Base-by-base conservation (phyloP, 768 basidiomycete species). In the Trametes villosa region DNA sequence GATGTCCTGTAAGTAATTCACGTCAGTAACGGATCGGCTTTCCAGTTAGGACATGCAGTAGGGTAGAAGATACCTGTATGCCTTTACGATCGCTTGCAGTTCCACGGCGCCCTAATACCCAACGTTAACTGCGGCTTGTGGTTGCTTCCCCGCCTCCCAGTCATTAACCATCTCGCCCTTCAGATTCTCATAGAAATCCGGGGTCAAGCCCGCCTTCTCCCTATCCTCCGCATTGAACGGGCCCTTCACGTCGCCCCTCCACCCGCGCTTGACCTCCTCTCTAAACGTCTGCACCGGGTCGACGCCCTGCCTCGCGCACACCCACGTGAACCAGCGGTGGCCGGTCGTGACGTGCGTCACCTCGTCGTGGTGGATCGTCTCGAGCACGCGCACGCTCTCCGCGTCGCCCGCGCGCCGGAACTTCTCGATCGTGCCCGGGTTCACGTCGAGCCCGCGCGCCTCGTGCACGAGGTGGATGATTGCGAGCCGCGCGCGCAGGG, bases 391-490 rank as follows among this genome's bases (percentile, higher is more conserved):
- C 42, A 91, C 88, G 42, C 84, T 89, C 55, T 88, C 87, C 34
- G 59, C 60, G 68, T 92, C 90, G 20, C 87, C 85, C 13, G 86
- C 86, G 36, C 81, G 79, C 6, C 83, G 76, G 67, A 92, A 90
- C 54, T 85, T 83, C 62, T 84, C 86, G 54, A 94, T 92, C 7
- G 90, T 92, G 22, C 79, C 79, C 0, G 91, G 92, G 68, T 94
- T 93, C 53, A 92, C 88, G 73, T 93, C 92, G 18, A 94, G 78
- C 5, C 92, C 92, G 27, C 91, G 77, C 3, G 91, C 91, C 77
- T 93, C 91, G 70, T 92, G 91, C 1, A 93, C 90, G 17, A 94
- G 84, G 65, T 92, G 91, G 66, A 95, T 90, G 71, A 93, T 92
- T 0, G 89, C 89, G 36, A 93, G 83, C 13, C 91, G 81, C 1